Conservation (phyloP, 768 basidiomycete species). For the Amanita pallidorosea region DNA sequence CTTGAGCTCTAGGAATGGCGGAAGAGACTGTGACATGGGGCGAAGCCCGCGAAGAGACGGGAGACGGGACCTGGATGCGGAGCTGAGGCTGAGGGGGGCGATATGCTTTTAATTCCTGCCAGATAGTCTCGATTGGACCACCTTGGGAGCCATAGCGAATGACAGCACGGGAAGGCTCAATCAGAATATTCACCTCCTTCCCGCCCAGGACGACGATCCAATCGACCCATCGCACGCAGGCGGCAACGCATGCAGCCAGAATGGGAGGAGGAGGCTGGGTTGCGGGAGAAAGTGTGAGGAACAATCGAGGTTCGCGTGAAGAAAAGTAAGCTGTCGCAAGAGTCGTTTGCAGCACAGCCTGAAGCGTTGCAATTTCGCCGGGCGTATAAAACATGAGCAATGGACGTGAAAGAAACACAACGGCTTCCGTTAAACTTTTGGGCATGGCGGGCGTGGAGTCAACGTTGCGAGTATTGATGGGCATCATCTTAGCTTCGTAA, state of each 20-base stretch:
- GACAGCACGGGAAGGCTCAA: slow-evolving; percentile 18
- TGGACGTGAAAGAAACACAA: slow-evolving; percentile 26
- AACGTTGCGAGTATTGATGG: slow-evolving; percentile 1
- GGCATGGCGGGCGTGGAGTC: slow-evolving; percentile 1
- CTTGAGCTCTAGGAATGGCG: slow-evolving; percentile 11
- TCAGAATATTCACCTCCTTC: slow-evolving; percentile 22
- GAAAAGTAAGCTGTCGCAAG: slow-evolving; percentile 14
- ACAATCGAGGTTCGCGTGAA: slow-evolving; percentile 11
- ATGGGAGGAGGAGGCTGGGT: slow-evolving; percentile 25
- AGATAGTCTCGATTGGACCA: slow-evolving; percentile 17
- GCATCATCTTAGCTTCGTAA: slow-evolving; percentile 4
- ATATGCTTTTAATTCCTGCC: slow-evolving; percentile 13
- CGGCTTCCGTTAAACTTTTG: slow-evolving; percentile 19
- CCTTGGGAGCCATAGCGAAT: slow-evolving; percentile 17
- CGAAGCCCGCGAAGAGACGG: slow-evolving; percentile 8
- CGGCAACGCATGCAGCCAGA: slow-evolving; percentile 22
- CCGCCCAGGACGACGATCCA: slow-evolving; percentile 26
- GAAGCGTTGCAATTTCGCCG: slow-evolving; percentile 14
- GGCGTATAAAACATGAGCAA: slow-evolving; percentile 17
- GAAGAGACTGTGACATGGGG: slow-evolving; percentile 13
- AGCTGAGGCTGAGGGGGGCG: slow-evolving; percentile 6
- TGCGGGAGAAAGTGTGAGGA: slow-evolving; percentile 17
- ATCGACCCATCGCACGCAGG: slow-evolving; percentile 21
- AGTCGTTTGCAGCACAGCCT: slow-evolving; percentile 21
- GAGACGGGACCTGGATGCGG: slow-evolving; percentile 10